phyloP scores from a whole-genome alignment of 192 early-diverging fungal species.

The Glomus cerebriforme region DNA sequence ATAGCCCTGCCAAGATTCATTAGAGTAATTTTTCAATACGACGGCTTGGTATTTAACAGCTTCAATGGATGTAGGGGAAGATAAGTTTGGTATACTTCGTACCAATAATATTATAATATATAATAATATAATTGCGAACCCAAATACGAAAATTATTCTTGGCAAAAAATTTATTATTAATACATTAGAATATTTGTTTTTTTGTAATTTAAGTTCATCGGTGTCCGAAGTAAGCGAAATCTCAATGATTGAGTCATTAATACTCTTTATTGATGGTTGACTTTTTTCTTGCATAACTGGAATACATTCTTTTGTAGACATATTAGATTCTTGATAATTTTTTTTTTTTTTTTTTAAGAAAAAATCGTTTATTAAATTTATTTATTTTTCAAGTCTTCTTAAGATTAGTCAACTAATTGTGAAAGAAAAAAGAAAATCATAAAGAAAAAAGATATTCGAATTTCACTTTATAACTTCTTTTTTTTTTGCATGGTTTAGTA shows the following conservation, averaged over 20 bases:
- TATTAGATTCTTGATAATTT: neutral
- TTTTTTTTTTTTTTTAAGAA: neutral
- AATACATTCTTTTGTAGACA: too few relatives aligned
- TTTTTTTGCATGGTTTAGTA: too few relatives aligned
- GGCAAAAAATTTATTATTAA: constrained; percentile 36
- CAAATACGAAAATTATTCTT: constrained; percentile 36
- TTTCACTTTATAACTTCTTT: too few relatives aligned
- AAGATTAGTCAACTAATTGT: too few relatives aligned
- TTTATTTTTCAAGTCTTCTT: too few relatives aligned
- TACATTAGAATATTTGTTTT: neutral
- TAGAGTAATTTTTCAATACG: constrained; percentile 46
- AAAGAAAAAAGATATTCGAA: too few relatives aligned
- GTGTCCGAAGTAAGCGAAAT: neutral
- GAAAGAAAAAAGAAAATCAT: too few relatives aligned
- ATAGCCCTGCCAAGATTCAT: constrained; percentile 45
- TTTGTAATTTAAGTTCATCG: neutral
- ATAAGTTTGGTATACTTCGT: constrained; percentile 39
- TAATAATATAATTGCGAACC: constrained; percentile 35
- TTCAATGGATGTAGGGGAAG: constrained; percentile 52
- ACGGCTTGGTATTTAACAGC: constrained; percentile 48
- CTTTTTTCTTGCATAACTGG: neutral
- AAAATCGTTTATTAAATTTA: too few relatives aligned
- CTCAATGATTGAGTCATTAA: neutral
- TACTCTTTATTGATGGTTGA: neutral
- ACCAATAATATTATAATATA: constrained; percentile 36